Evolutionary conservation across 176 grass and related monocot species (phyloP).

Genomic region (Triticum timopheevii): DNA sequence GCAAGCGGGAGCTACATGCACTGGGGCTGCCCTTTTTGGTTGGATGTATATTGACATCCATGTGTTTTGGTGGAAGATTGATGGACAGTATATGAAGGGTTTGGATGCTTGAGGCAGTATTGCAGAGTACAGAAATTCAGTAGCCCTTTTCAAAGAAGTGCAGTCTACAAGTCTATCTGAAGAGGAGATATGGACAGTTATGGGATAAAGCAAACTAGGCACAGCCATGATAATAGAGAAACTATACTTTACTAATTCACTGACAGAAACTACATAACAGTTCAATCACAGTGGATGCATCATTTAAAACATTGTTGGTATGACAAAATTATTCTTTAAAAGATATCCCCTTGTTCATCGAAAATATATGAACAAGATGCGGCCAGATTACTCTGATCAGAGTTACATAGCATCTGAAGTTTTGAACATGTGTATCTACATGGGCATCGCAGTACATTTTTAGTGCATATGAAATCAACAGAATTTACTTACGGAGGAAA

Average conservation of each 20-base stretch:
- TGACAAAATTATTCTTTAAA: neutral
- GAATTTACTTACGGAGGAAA: slow-evolving; percentile 1
- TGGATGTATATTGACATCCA: slow-evolving; percentile 96
- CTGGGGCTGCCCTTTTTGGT: no score
- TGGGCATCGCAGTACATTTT: neutral
- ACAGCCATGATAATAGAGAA: slow-evolving; percentile 17
- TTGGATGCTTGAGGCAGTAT: slow-evolving; percentile 91
- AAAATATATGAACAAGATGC: neutral
- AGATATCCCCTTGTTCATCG: neutral
- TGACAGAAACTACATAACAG: neutral
- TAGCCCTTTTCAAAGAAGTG: slow-evolving; percentile 77
- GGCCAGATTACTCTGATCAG: neutral
- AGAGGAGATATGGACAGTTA: slow-evolving; percentile 28
- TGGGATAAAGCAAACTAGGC: slow-evolving; percentile 17
- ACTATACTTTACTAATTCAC: neutral
- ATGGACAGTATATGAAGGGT: slow-evolving; percentile 96
- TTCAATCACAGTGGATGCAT: neutral
- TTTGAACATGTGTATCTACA: neutral
- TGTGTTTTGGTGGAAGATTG: slow-evolving; percentile 75
- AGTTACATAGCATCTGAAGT: neutral
- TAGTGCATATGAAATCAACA: neutral
- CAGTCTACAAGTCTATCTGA: slow-evolving; percentile 93
- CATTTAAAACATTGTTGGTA: neutral
- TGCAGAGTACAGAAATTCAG: slow-evolving; percentile 86
- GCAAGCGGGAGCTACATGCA: no score